phyloP scores from a whole-genome alignment of 129 eudicot genomes.

The Scalesia atractyloides region DNA sequence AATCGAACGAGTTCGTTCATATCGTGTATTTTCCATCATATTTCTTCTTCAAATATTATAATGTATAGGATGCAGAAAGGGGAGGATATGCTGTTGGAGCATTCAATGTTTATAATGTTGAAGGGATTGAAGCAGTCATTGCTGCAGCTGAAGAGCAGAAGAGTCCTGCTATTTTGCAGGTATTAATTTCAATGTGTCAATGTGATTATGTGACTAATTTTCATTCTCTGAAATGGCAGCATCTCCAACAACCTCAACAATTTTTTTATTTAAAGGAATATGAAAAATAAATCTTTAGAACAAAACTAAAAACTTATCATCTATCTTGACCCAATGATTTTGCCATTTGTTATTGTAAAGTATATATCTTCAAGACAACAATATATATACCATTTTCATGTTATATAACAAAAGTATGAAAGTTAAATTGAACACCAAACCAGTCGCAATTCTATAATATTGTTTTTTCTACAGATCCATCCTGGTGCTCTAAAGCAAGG shows the following conservation, averaged over 20 bases:
- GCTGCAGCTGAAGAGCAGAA: constrained; percentile 92
- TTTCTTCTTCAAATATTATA: not conserved
- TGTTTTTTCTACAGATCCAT: constrained; percentile 67
- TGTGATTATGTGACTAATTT: not conserved
- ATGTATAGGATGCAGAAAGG: constrained; percentile 73
- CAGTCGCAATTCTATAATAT: not conserved
- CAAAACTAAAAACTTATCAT: not conserved
- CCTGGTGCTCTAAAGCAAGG: constrained; percentile 91
- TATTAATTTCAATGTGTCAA: constrained; percentile 28
- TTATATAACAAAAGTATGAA: not conserved
- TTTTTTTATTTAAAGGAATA: not conserved
- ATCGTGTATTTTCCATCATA: too few species aligned
- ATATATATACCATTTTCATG: not conserved
- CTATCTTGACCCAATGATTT: not conserved
- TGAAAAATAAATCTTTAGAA: not conserved
- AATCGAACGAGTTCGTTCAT: too few species aligned
- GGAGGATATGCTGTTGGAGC: constrained; percentile 98
- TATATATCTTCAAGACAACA: not conserved
- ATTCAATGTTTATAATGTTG: constrained; percentile 90
- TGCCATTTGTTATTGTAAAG: not conserved
- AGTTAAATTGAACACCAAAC: not conserved
- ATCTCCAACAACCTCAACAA: not conserved
- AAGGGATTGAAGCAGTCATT: constrained; percentile 97
- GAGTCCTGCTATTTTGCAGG: constrained; percentile 99
- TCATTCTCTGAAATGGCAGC: not conserved